Base-by-base conservation (phyloP, 768 basidiomycete species). In the Pulveroboletus frians region DNA sequence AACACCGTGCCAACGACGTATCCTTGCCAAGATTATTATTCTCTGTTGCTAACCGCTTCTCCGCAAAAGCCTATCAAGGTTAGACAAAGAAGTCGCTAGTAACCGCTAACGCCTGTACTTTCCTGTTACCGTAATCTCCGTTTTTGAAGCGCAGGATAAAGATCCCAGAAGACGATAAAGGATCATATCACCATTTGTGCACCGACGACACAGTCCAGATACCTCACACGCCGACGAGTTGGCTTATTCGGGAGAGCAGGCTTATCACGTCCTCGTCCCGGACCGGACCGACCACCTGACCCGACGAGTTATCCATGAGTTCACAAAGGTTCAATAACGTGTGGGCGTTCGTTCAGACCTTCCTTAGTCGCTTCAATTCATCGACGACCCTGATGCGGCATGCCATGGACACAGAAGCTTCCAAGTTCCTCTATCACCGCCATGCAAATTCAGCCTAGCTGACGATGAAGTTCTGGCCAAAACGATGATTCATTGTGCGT, bases 51-150 rank as follows among this genome's bases (percentile, higher is more conserved):
- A 53, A 36, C 47, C 47, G 48, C 29, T 52, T 57, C 57, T 64
- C 66, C 66, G 66, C 50, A 57, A 67, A 67, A 57, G 66, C 66
- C 66, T 67, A 67, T 67, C 66, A 66, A 43, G 51, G 55, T 53
- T 47, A 61, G 60, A 49, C 52, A 54, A 54, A 58, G 54, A 54
- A 53, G 42, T 45, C 14, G 32, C 27, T 32, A 31, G 39, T 50
- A 26, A 52, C 57, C 63, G 67, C 52, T 63, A 65, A 64, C 58
- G 50, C 65, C 63, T 56, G 53, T 43, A 37, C 52, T 49, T 11
- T 46, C 51, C 53, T 26, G 61, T 54, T 64, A 60, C 66, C 66
- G 66, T 62, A 67, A 67, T 67, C 66, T 69, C 66, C 66, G 66
- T 57, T 45, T 46, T 51, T 44, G 23, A 55, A 51, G 50, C 48